Conservation (phyloP, 2,329 filamentous ascomycete species). For the Aspergillus fumigatus region DNA sequence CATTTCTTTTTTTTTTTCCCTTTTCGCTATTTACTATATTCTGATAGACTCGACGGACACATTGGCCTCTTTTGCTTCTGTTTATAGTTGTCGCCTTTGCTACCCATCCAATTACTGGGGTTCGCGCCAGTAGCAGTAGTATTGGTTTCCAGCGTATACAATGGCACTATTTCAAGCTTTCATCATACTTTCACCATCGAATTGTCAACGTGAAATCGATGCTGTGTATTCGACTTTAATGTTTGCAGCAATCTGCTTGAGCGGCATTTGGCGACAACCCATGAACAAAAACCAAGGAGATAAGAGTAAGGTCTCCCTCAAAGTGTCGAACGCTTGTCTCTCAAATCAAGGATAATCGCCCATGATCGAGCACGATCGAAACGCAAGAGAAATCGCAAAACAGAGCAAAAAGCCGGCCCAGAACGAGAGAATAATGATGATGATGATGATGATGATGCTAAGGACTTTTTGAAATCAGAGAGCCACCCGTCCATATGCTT, state of each 20-base stretch:
- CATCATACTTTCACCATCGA: too few species aligned
- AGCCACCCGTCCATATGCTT: slow-evolving; percentile 16
- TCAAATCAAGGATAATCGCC: background rate
- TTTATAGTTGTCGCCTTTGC: background rate
- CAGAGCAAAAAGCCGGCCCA: background rate
- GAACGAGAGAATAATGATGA: slow-evolving; percentile 1
- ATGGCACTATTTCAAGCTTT: background rate
- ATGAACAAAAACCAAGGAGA: background rate
- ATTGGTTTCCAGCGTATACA: background rate
- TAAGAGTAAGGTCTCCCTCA: background rate
- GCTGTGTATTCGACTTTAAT: too few species aligned
- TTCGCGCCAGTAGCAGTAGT: background rate
- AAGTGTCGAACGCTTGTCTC: too few species aligned
- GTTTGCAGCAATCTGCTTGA: background rate
- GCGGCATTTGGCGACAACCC: background rate
- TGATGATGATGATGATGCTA: slow-evolving; percentile 5
- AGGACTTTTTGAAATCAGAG: slow-evolving; percentile 18
- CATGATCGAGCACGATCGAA: background rate
- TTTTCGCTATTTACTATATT: slow-evolving; percentile 5
- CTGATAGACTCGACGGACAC: slow-evolving; percentile 2
- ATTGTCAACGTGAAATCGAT: background rate
- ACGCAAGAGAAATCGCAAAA: background rate
- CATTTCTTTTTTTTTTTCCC: background rate
- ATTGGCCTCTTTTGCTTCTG: background rate
- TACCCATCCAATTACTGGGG: background rate